phyloP scores from a whole-genome alignment of 805 yeast species.

The Candida pini region DNA sequence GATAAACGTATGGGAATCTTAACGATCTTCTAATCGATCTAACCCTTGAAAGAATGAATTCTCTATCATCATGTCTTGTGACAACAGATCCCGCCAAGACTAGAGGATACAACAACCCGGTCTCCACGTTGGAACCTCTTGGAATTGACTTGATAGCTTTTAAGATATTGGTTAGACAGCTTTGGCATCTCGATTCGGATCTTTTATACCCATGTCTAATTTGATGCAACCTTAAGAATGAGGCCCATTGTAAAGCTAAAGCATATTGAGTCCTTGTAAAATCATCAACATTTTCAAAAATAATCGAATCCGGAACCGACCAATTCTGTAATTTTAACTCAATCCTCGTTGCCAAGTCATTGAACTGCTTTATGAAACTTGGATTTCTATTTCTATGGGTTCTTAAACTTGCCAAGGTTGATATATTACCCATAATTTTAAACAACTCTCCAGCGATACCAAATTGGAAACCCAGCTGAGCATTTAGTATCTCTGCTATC shows the following conservation, averaged over 20 bases:
- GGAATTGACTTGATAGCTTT: slow-evolving; percentile 19
- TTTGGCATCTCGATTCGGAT: slow-evolving; percentile 19
- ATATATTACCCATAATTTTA: slow-evolving; percentile 25
- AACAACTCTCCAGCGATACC: slow-evolving; percentile 28
- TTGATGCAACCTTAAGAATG: slow-evolving; percentile 26
- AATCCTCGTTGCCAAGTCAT: slow-evolving; percentile 20
- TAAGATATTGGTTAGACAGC: slow-evolving; percentile 22
- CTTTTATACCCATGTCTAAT: slow-evolving; percentile 26
- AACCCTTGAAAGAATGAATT: slow-evolving; percentile 17
- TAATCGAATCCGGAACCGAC: slow-evolving; percentile 16
- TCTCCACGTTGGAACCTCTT: slow-evolving; percentile 21
- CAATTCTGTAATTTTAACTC: slow-evolving; percentile 27
- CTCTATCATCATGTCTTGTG: slow-evolving; percentile 15
- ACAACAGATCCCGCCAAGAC: slow-evolving; percentile 28
- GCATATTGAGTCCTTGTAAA: slow-evolving; percentile 21
- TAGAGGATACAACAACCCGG: slow-evolving; percentile 25
- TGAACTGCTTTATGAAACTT: slow-evolving; percentile 21
- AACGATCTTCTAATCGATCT: slow-evolving; percentile 15
- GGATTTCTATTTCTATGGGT: slow-evolving; percentile 11
- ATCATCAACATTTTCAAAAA: slow-evolving; percentile 16
- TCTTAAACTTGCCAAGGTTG: slow-evolving; percentile 23
- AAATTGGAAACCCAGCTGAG: slow-evolving; percentile 25
- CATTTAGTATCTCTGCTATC: slow-evolving; percentile 19
- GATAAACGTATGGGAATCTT: slow-evolving; percentile 23
- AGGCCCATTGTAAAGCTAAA: slow-evolving; percentile 27